A percentile compares a stretch with the other conserved stretches of the same genome.
Conservation (phyloP, 2,329 filamentous ascomycete genomes). For the Aspergillus unguis region DNA sequence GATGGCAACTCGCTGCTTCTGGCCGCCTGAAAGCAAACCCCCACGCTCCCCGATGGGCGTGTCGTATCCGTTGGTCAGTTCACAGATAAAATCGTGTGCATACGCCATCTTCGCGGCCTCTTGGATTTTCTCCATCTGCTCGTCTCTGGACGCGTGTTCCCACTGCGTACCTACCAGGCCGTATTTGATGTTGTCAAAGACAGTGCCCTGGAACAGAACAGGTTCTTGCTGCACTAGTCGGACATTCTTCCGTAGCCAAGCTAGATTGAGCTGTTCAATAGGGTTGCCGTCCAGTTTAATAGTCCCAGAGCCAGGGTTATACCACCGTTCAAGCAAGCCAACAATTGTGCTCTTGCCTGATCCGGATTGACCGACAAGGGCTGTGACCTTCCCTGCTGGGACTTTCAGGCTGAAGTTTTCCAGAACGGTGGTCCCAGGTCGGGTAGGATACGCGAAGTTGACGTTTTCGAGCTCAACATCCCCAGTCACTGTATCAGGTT, state of each 20-base stretch:
- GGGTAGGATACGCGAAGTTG: constrained; percentile 90
- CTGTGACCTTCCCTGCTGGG: constrained; percentile 86
- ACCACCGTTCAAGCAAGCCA: constrained; percentile 89
- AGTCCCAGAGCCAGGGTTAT: constrained; percentile 78
- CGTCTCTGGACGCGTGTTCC: constrained; percentile 65
- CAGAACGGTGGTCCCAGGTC: constrained; percentile 86
- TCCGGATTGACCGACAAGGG: constrained; percentile 88
- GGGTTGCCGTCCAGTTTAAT: constrained; percentile 81
- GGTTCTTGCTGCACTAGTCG: constrained; percentile 92
- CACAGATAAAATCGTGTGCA: constrained; percentile 83
- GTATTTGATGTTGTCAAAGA: constrained; percentile 84
- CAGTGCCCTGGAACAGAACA: constrained; percentile 81
- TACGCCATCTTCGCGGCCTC: constrained; percentile 87
- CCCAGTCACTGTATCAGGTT: constrained; percentile 68
- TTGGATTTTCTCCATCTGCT: constrained; percentile 66
- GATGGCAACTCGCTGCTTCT: constrained; percentile 96
- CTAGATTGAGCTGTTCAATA: constrained; percentile 75
- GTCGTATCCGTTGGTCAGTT: constrained; percentile 81
- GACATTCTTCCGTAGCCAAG: constrained; percentile 89
- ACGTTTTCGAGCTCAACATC: constrained; percentile 76
- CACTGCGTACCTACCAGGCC: constrained; percentile 81
- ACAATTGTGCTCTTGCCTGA: constrained; percentile 95
- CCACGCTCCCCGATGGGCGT: constrained; percentile 95
- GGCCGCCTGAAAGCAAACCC: constrained; percentile 86
- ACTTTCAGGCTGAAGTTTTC: constrained; percentile 74